Base-by-base conservation (phyloP, 2,329 filamentous ascomycete genomes). In the Fusarium napiforme region DNA sequence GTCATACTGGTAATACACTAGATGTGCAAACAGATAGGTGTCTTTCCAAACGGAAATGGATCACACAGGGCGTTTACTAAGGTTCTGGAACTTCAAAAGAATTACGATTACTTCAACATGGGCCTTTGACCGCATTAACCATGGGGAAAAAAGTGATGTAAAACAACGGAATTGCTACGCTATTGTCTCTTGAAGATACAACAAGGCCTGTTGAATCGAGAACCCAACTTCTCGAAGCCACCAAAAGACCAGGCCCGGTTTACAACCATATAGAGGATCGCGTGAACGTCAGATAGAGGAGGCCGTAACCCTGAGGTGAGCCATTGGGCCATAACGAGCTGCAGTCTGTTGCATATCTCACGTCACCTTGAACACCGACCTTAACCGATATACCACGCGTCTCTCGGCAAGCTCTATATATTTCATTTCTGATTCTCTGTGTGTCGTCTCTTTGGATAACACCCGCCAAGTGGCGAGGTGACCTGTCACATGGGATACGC, bases 61-160 rank as follows among this genome's bases (percentile, higher is more conserved):
- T 78, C 74, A 67, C 69, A 65, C 47, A 64, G 64, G 74, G 71
- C 73, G 75, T 77, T 58, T n/a, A 77, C 52, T 64, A 59, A 60
- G 67, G 76, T 64, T 64, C 55, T 65, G 58, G 55, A 66, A 70
- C 72, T 66, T 23, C 68, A 66, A 47, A 55, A 69, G 60, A 67
- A 67, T 62, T 70, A 72, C 32, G 30, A 63, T 50, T 43, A 69
- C 47, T 53, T 58, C 21, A 39, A 55, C 19, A 16, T 50, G 21
- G 34, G 40, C 14, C 30, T 53, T 42, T 55, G 45, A 40, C 39
- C 37, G 34, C 21, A 12, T 53, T 40, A 16, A 28, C 12, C 26
- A 45, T 23, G 18, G 9, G 9, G 16, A 43, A 56, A 14, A 28
- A 12, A 16, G 30, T n/a, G 23, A 36, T 53, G 15, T 9, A 21